These are phyloP conservation scores for Aureobasidium lini DNA, from an alignment of 2,329 filamentous ascomycete genomes.

Conservation along the genomic window DNA sequence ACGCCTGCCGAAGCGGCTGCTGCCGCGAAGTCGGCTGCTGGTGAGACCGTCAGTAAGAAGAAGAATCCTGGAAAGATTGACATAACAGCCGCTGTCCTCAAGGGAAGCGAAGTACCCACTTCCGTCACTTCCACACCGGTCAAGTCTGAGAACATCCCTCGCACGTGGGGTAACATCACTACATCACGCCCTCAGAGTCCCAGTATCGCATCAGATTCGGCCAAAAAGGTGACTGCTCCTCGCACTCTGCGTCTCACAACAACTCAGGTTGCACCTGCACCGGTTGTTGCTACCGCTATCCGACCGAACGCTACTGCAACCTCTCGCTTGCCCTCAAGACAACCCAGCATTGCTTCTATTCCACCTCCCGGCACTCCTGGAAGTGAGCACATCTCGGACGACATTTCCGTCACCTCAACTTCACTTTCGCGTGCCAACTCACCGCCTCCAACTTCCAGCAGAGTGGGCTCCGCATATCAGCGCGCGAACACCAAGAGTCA, in stretches of 20 bases:
- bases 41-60: constrained; percentile 24
- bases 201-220: constrained; percentile 37
- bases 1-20: constrained; percentile 2
- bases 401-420: constrained; percentile 63
- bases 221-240: constrained; percentile 42
- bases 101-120: constrained; percentile 17
- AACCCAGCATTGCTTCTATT: constrained; percentile 49
- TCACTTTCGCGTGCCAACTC: constrained; percentile 66
- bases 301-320: constrained; percentile 25
- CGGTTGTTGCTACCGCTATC: constrained; percentile 31
- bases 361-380: constrained; percentile 64
- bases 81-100: constrained; percentile 33
- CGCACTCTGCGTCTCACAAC: constrained; percentile 61
- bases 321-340: constrained; percentile 39
- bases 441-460: constrained; percentile 38
- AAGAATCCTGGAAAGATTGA: constrained; percentile 40
- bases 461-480: constrained; percentile 61
- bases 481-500: constrained; percentile 69
- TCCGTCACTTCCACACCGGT: constrained; percentile 15
- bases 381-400: constrained; percentile 71
- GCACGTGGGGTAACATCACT: constrained; percentile 19
- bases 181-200: constrained; percentile 49
- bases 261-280: constrained; percentile 44
- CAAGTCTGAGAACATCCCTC: constrained; percentile 22
- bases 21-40: not conserved